phyloP scores from a whole-genome alignment of 495 filamentous ascomycete genomes.

The Podospora didyma region DNA sequence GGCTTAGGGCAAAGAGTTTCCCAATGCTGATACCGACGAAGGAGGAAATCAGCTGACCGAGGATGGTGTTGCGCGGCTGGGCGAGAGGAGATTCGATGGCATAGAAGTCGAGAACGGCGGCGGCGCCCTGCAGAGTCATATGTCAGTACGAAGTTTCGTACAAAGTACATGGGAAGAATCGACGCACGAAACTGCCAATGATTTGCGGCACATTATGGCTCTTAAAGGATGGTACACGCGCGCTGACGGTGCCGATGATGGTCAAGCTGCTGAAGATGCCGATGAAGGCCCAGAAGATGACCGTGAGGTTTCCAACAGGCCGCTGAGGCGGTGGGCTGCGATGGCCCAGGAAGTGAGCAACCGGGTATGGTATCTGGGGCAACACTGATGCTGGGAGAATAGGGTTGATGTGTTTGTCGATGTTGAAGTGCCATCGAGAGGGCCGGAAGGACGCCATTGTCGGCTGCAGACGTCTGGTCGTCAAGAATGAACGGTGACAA shows the following conservation, averaged over 20 bases:
- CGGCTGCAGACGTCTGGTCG: background rate
- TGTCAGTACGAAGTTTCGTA: background rate
- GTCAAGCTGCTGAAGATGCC: conserved; percentile 50
- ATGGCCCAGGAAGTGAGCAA: conserved; percentile 52
- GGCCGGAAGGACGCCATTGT: background rate
- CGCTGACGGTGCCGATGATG: conserved; percentile 42
- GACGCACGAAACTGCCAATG: conserved; percentile 48
- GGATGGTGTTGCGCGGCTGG: conserved; percentile 73
- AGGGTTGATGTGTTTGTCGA: conserved; percentile 62
- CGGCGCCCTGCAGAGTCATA: conserved; percentile 54
- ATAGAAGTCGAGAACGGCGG: conserved; percentile 71
- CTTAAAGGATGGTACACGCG: conserved; percentile 32
- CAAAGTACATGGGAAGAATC: background rate
- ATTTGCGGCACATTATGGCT: conserved; percentile 42
- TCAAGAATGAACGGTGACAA: background rate
- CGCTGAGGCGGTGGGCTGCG: conserved; percentile 25
- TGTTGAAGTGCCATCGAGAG: conserved; percentile 52
- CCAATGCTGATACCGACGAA: conserved; percentile 58
- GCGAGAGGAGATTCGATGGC: conserved; percentile 77
- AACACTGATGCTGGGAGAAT: conserved; percentile 52
- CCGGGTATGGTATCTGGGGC: conserved; percentile 38
- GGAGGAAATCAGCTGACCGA: conserved; percentile 68
- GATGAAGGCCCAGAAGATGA: conserved; percentile 49
- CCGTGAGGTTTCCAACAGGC: conserved; percentile 45
- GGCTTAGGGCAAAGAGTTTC: conserved; percentile 66